These are phyloP conservation scores for Tillandsia leiboldiana DNA, from an alignment of 176 grass and related monocot species.

Conservation along the genomic window DNA sequence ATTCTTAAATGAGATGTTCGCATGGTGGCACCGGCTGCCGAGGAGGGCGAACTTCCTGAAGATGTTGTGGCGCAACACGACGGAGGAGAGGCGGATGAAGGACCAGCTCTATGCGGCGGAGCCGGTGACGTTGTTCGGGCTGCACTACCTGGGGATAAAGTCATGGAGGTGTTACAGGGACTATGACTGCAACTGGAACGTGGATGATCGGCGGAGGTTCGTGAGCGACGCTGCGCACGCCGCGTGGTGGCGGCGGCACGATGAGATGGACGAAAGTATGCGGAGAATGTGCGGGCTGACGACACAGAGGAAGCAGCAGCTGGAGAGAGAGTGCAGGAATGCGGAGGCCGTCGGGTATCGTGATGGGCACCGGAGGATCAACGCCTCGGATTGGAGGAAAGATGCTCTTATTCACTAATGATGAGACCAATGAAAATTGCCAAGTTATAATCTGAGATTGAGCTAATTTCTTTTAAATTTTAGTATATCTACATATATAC, in stretches of 20 bases:
- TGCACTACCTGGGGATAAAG: conserved; percentile 88
- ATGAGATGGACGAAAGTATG: conserved; percentile 57
- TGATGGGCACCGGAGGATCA: conserved; percentile 73
- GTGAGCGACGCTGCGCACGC: conserved; percentile 70
- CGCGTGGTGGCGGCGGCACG: conserved; percentile 76
- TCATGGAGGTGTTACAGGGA: conserved; percentile 81
- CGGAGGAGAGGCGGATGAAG: conserved; percentile 67
- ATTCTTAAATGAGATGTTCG: conserved; percentile 95
- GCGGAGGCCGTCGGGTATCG: conserved; percentile 35
- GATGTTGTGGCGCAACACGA: conserved; percentile 95
- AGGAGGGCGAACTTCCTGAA: conserved; percentile 81
- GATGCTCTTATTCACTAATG: no score
- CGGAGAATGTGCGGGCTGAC: conserved; percentile 44
- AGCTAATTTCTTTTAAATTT: no score
- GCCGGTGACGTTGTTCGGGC: conserved; percentile 47
- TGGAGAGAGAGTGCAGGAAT: conserved; percentile 47
- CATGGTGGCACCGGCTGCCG: conserved; percentile 95
- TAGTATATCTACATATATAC: no score
- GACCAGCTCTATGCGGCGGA: conserved; percentile 57
- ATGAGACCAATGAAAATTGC: no score
- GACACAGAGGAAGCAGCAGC: conserved; percentile 51
- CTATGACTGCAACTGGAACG: conserved; percentile 97
- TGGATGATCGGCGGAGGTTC: conserved; percentile 56
- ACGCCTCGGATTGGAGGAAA: conserved; percentile 63
- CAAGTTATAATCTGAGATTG: no score